phyloP scores from a whole-genome alignment of 2,329 filamentous ascomycete genomes.

The Fragosphaeria purpurea region DNA sequence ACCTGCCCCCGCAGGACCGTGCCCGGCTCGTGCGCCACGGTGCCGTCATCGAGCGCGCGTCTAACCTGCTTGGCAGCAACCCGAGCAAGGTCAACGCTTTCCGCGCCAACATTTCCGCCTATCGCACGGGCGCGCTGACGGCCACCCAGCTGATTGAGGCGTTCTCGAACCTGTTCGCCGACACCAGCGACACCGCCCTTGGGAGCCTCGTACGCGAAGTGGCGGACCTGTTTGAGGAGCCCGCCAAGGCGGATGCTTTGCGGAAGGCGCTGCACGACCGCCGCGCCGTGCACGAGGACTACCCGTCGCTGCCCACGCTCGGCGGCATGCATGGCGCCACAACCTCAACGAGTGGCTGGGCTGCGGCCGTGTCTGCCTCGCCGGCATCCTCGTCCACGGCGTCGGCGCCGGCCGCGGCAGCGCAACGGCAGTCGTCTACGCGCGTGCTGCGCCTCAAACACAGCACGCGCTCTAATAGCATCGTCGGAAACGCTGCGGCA shows the following conservation, averaged over 20 bases:
- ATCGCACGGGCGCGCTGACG: constrained; percentile 56
- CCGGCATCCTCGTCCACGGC: constrained; percentile 37
- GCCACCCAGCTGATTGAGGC: constrained; percentile 73
- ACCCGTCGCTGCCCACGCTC: constrained; percentile 73
- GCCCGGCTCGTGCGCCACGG: constrained; percentile 70
- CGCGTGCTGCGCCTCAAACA: constrained; percentile 50
- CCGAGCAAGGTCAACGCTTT: constrained; percentile 65
- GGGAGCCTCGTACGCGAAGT: constrained; percentile 87
- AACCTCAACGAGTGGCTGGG: constrained; percentile 49
- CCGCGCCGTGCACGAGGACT: constrained; percentile 93
- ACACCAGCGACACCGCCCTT: constrained; percentile 68
- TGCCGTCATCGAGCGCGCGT: constrained; percentile 76
- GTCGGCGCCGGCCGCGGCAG: constrained; percentile 23
- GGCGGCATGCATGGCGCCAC: constrained; percentile 56
- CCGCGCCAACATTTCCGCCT: constrained; percentile 69
- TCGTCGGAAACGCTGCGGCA: too few relatives aligned
- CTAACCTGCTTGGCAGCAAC: constrained; percentile 71
- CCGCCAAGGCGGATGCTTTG: constrained; percentile 60
- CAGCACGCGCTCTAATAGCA: constrained; percentile 32
- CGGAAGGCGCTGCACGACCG: constrained; percentile 88
- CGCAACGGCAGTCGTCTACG: constrained; percentile 39
- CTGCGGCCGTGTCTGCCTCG: constrained; percentile 46
- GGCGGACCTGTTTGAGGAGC: constrained; percentile 84
- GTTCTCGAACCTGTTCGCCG: constrained; percentile 74
- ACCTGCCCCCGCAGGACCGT: constrained; percentile 65